Base-by-base conservation (phyloP, 139 green algal species). In the Closterium sp. region DNA sequence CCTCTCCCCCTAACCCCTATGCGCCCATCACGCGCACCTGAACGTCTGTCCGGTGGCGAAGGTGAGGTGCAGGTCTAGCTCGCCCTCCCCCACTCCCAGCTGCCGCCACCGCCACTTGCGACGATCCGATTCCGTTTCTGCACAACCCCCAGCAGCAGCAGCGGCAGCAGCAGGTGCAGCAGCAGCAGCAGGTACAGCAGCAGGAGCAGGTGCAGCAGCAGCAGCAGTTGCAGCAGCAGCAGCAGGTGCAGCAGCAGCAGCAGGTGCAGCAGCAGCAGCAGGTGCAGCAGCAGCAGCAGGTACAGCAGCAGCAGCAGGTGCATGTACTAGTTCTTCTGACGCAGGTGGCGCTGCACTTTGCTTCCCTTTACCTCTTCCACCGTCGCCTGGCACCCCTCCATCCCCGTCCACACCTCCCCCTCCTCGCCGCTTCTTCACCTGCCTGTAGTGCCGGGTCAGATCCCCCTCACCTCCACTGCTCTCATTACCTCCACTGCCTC, bases 31-130 rank as follows among this genome's bases (percentile, higher is more conserved):
- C 23, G 43, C 9, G 25, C 87, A 90, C 87, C 88, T 36, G 88
- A 91, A 91, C 9, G 43, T 91, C 32, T 91, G 88, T 30, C 88
- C 88, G 19, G 88, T 91, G 31, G 88, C 38, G 25, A 91, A 33
- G 12, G 88, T 91, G 19, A 85, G 55, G 28, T 38, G 25, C 10
- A 91, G 64, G 64, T 86, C 64, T 30, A 91, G 30, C 64, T 91
- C 88, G 28, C 21, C 84, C 4, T 10, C 34, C 33, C 34, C 31
- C 34, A 38, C 34, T 21, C 90, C 25, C 38, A 85, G 55, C 32
- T 87, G 35, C 38, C 64, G 85, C 90, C 85, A 84, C 86, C 81
- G 81, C 30, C 81, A 33, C 81, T 86, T 8, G 2, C 81, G 19
- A 16, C 43, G 7, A 69, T 69, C 81, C 81, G 25, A 10, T 28